Conservation (phyloP, 441 rosid genomes). For the Omphalea diandra region DNA sequence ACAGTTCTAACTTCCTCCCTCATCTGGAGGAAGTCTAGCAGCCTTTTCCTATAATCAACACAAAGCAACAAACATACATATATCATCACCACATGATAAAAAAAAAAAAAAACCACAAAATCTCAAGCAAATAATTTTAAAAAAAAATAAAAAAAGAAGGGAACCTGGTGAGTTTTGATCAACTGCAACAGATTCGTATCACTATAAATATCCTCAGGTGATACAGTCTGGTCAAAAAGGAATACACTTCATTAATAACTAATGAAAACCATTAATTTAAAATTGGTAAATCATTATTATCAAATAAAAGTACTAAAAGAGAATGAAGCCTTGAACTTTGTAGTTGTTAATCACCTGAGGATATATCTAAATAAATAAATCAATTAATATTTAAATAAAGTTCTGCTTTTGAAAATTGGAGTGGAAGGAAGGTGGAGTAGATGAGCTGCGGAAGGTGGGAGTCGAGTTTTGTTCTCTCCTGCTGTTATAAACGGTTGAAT, state of each 20-base stretch:
- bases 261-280: conserved; percentile 3
- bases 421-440: background rate
- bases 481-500: background rate
- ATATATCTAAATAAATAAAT: background rate
- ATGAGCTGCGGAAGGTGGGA: background rate
- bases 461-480: no score
- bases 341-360: no score
- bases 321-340: no score
- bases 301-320: no score
- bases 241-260: conserved; percentile 5
- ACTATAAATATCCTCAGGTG: conserved; percentile 46
- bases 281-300: background rate
- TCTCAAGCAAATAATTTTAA: no score
- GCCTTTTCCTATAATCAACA: conserved; percentile 64
- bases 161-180: conserved; percentile 84
- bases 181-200: conserved; percentile 55
- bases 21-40: conserved; percentile 73
- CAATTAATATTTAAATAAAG: background rate
- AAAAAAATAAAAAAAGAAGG: background rate
- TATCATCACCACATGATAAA: no score
- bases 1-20: conserved; percentile 73
- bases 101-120: no score
- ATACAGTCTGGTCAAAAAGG: conserved; percentile 44
- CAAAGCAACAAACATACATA: conserved; percentile 1
- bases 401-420: background rate